Conservation (phyloP, 768 basidiomycete genomes). For the Naganishia onofrii region DNA sequence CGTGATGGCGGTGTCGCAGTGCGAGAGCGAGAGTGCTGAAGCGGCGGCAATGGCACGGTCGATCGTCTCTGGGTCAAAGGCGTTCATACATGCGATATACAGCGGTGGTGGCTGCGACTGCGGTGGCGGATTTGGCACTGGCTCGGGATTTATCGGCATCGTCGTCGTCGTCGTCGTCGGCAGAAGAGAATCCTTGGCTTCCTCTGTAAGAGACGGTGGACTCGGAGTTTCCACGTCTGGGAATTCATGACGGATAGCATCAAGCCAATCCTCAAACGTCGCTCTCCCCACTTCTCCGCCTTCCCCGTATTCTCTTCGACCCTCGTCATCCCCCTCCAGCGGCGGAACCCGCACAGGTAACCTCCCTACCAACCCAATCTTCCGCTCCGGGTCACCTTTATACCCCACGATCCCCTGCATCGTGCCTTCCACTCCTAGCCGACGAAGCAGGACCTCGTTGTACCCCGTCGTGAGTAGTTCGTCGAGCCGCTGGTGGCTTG, state of each 20-base stretch:
- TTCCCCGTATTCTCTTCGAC: background rate
- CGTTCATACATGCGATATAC: conserved; percentile 31
- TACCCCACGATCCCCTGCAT: conserved; percentile 22
- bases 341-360: background rate
- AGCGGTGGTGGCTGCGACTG: background rate
- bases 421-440: background rate
- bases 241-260: background rate
- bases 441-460: conserved; percentile 14
- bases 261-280: background rate
- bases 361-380: conserved; percentile 13
- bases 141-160: too few species aligned
- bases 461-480: conserved; percentile 28
- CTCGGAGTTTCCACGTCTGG: background rate
- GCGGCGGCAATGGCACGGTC: background rate
- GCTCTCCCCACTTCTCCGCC: background rate
- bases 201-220: background rate
- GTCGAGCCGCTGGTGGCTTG: conserved; percentile 28
- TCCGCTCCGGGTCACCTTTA: conserved; percentile 26
- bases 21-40: background rate
- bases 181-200: background rate
- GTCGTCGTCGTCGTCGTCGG: too few species aligned
- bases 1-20: background rate
- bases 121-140: too few species aligned
- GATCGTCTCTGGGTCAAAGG: conserved; percentile 23
- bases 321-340: background rate